phyloP scores from a whole-genome alignment of 2,329 filamentous ascomycete species.

The Neoscytalidium dimidiatum region DNA sequence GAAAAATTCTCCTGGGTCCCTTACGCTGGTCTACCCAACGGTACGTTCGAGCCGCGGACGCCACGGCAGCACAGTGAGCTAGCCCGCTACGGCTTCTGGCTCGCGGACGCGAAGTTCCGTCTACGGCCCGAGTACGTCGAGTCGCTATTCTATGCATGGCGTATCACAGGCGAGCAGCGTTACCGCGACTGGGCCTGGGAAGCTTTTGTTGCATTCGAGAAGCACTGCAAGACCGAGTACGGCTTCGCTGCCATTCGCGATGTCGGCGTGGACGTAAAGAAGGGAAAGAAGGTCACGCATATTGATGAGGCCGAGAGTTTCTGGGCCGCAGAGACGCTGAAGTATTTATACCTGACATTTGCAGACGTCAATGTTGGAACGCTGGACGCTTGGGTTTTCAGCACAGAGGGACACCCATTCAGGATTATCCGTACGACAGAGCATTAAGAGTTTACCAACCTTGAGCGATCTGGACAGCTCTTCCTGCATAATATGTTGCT shows the following conservation, averaged over 20 bases:
- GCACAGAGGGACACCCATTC: constrained; percentile 45
- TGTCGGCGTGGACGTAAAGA: constrained; percentile 27
- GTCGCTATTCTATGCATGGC: constrained; percentile 43
- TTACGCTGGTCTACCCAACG: constrained; percentile 35
- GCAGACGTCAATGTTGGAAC: constrained; percentile 36
- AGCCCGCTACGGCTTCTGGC: constrained; percentile 35
- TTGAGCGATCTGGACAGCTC: not conserved
- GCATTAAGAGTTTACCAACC: not conserved
- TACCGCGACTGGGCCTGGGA: constrained; percentile 47
- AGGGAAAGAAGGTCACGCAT: constrained; percentile 30
- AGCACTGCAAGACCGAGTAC: constrained; percentile 39
- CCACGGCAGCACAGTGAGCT: constrained; percentile 33
- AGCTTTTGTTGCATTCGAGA: constrained; percentile 39
- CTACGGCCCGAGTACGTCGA: constrained; percentile 44
- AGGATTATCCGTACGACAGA: constrained; percentile 34
- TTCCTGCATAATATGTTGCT: not conserved
- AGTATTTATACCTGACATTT: constrained; percentile 45
- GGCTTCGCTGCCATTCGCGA: constrained; percentile 42
- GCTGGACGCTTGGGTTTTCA: constrained; percentile 47
- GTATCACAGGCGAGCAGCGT: constrained; percentile 41
- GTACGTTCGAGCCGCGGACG: constrained; percentile 31
- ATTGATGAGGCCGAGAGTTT: constrained; percentile 42
- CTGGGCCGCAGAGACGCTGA: constrained; percentile 44
- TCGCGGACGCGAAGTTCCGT: constrained; percentile 33
- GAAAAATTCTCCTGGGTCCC: constrained; percentile 43